phyloP scores from a whole-genome alignment of 805 yeast genomes.

The Teunomyces pallodes region DNA sequence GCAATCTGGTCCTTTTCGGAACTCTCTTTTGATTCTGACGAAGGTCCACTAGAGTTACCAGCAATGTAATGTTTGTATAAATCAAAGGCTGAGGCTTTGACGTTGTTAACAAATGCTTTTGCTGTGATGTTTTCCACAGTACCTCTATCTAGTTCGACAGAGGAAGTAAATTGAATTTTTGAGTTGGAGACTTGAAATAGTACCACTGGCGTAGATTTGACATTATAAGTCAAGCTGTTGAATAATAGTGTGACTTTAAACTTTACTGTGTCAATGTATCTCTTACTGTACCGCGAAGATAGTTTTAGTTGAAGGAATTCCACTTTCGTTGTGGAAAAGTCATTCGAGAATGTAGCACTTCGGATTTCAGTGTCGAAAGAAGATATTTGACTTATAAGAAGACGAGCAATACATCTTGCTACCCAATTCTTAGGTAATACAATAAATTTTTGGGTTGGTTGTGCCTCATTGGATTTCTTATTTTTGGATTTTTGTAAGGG shows the following conservation, averaged over 20 bases:
- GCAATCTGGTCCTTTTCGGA: background rate
- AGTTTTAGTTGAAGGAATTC: constrained; percentile 22
- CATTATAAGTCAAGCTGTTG: constrained; percentile 9
- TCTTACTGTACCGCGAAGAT: constrained; percentile 18
- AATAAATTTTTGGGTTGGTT: constrained; percentile 2
- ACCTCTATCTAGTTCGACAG: constrained; percentile 17
- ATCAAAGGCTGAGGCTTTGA: constrained; percentile 20
- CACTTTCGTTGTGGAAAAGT: background rate
- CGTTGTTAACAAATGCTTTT: constrained; percentile 21
- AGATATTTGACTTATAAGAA: constrained; percentile 19
- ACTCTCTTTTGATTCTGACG: background rate
- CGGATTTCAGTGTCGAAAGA: constrained; percentile 22
- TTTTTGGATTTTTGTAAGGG: background rate
- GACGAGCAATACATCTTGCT: constrained; percentile 9
- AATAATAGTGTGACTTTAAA: constrained; percentile 11
- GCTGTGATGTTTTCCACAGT: constrained; percentile 15
- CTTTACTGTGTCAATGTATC: constrained; percentile 16
- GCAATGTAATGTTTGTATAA: constrained; percentile 14
- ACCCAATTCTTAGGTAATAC: constrained; percentile 17
- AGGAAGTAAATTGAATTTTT: constrained; percentile 13
- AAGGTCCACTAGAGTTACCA: background rate
- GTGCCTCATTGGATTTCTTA: background rate
- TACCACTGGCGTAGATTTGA: constrained; percentile 3
- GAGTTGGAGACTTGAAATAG: constrained; percentile 7
- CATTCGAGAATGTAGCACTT: constrained; percentile 6